Evolutionary conservation across 345 rosid genomes (phyloP).

Genomic region (Gossypium australe): DNA sequence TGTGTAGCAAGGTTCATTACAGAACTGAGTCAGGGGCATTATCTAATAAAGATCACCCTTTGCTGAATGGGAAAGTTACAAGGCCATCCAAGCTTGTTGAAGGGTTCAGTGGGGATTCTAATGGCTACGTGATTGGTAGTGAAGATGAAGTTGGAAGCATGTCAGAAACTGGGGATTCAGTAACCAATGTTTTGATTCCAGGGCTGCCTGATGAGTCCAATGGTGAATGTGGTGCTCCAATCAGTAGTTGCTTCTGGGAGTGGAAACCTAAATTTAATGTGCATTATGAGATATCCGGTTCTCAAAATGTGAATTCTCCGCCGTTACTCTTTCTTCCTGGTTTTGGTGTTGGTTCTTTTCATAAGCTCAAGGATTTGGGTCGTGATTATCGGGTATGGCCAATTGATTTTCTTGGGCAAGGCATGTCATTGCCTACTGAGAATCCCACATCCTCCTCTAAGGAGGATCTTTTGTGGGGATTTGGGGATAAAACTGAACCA

Average conservation of each 20-base stretch:
- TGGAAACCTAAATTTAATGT: conserved; percentile 81
- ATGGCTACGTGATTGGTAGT: conserved; percentile 52
- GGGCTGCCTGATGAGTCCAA: conserved; percentile 52
- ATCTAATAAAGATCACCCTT: background rate
- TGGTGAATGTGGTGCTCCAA: conserved; percentile 47
- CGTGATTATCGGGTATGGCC: conserved; percentile 94
- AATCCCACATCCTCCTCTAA: conserved; percentile 51
- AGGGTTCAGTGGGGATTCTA: conserved; percentile 29
- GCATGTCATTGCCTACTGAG: conserved; percentile 70
- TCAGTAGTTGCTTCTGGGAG: conserved; percentile 60
- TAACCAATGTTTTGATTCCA: conserved; percentile 54
- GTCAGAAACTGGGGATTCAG: conserved; percentile 30
- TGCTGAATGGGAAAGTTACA: conserved; percentile 13
- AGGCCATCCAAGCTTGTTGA: conserved; percentile 14
- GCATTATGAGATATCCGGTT: conserved; percentile 71
- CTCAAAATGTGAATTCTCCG: conserved; percentile 59
- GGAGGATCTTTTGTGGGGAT: conserved; percentile 57
- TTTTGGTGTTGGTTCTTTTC: conserved; percentile 95
- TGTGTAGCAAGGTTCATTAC: conserved; percentile 4
- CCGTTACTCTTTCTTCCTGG: conserved; percentile 87
- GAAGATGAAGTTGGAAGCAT: conserved; percentile 38
- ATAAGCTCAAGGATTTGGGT: conserved; percentile 82
- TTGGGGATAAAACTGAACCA: conserved; percentile 68
- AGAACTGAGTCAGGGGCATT: conserved; percentile 28
- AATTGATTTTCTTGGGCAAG: conserved; percentile 92